Evolutionary conservation across 2,329 filamentous ascomycete species (phyloP).

Genomic region (Phialophora expanda): DNA sequence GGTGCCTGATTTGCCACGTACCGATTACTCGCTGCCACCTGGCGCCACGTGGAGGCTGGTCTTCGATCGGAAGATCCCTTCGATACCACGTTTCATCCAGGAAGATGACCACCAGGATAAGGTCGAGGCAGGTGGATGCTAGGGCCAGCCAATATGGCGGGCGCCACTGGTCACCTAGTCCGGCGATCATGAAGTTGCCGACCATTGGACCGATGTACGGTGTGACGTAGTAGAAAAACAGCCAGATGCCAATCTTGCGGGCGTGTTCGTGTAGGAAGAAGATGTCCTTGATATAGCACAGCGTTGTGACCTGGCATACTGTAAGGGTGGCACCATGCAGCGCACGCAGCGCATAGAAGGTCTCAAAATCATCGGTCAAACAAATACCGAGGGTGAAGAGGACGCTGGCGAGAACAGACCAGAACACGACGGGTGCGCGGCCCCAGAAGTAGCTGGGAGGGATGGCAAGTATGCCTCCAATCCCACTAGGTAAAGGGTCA

Average conservation of each 20-base stretch:
- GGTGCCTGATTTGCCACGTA: constrained; percentile 33
- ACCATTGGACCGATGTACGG: constrained; percentile 36
- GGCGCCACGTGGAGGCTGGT: constrained; percentile 22
- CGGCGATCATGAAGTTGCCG: constrained; percentile 45
- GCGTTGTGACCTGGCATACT: constrained; percentile 47
- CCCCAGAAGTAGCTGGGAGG: constrained; percentile 42
- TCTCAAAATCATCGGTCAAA: constrained; percentile 44
- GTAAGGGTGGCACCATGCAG: constrained; percentile 52
- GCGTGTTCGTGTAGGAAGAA: constrained; percentile 49
- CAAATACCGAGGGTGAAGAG: constrained; percentile 47
- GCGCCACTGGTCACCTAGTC: constrained; percentile 43
- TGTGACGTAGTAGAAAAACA: constrained; percentile 43
- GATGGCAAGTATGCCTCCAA: too few species aligned
- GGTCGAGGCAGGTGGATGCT: constrained; percentile 38
- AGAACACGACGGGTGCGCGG: constrained; percentile 50
- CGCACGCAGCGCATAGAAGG: constrained; percentile 49
- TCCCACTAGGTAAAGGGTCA: too few species aligned
- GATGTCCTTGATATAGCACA: constrained; percentile 52
- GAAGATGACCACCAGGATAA: constrained; percentile 42
- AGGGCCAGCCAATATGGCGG: constrained; percentile 45
- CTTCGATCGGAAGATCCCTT: constrained; percentile 32
- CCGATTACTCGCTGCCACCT: constrained; percentile 34
- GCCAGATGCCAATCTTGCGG: constrained; percentile 49
- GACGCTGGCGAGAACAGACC: constrained; percentile 44
- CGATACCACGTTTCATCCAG: constrained; percentile 48